Conservation (phyloP, 2,329 filamentous ascomycete species). For the Epichloe brachyelytri region DNA sequence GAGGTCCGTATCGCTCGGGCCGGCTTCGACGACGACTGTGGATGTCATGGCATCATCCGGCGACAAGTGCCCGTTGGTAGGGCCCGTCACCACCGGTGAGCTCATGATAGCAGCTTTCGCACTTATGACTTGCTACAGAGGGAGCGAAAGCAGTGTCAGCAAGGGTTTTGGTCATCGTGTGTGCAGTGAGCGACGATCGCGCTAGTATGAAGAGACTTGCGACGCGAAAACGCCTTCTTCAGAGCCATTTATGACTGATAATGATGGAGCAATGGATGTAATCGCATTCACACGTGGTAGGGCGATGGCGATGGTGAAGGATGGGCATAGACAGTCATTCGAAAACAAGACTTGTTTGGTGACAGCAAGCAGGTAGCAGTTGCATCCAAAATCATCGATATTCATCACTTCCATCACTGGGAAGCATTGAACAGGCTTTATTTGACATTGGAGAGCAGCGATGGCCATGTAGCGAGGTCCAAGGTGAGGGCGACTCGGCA, state of each 20-base stretch:
- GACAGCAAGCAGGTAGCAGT: constrained; percentile 11
- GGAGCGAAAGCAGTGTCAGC: constrained; percentile 24
- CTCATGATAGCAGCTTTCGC: constrained; percentile 51
- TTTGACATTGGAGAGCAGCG: constrained; percentile 16
- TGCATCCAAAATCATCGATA: constrained; percentile 20
- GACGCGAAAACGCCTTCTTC: constrained; percentile 14
- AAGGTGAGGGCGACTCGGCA: constrained; percentile 23
- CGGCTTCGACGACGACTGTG: constrained; percentile 23
- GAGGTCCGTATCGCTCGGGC: constrained; percentile 52
- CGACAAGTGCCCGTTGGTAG: constrained; percentile 54
- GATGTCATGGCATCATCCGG: constrained; percentile 34
- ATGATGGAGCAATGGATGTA: constrained; percentile 23
- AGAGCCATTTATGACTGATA: constrained; percentile 9
- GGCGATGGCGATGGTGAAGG: constrained; percentile 34
- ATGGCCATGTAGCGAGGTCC: constrained; percentile 21
- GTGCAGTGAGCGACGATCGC: constrained; percentile 11
- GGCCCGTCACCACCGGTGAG: constrained; percentile 46
- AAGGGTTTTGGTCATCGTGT: constrained; percentile 7
- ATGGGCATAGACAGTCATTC: constrained; percentile 32
- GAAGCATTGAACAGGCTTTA: constrained; percentile 13
- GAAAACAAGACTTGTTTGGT: constrained; percentile 13
- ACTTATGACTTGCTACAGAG: constrained; percentile 38
- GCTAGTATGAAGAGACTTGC: constrained; percentile 13
- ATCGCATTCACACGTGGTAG: constrained; percentile 30
- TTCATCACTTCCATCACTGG: constrained; percentile 24